Evolutionary conservation across 2,329 filamentous ascomycete genomes (phyloP), one percentile per base, ranked within the genome.

Genomic region (Fusarium tuaranense): DNA sequence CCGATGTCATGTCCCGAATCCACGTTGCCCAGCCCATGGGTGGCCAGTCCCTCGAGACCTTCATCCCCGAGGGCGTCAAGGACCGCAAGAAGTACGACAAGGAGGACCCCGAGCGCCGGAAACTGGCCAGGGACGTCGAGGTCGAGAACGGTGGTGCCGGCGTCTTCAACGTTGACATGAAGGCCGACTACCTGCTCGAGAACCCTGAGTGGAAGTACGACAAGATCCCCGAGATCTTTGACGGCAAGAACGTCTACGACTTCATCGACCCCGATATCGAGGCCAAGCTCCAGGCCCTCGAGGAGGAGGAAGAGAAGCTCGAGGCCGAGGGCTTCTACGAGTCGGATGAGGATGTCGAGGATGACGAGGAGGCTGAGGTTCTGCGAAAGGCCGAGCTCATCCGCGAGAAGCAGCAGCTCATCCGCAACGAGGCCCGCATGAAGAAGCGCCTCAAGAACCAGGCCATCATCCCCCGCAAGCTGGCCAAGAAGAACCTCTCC

Each of bases 201-300:
- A 91, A 98, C 82, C 91, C 93, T 48, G 95, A 97, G 68, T 98
- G 97, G 97, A 98, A 97, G 84, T 91, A 98, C 82, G 97, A 99
- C 86, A 95, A 94, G 85, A 94, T 98, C 65, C 97, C 97, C 36
- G 97, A 99, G 84, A 89, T 98, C 59, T 93, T 95, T 83, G 92
- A 98, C 81, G 97, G 97, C 84, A 95, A 96, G 89, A 99, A 99
- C 83, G 94, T 99, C 68, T 97, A 96, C 86, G 97, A 99, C 84
- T 99, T 94, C 83, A 92, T 99, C 80, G 97, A 98, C 80, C 95
- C 96, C 1, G 97, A 99, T 66, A 99, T 99, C 81, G 97, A 98
- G 80, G 90, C 92, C 76, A 98, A 98, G 87, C 90, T 99, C 60
- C 92, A 93, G 62, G 95, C 95, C 66, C 89, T 99, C 38, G 97